Conservation (phyloP, 176 grass and related monocot species). For the Panicum miliaceum region DNA sequence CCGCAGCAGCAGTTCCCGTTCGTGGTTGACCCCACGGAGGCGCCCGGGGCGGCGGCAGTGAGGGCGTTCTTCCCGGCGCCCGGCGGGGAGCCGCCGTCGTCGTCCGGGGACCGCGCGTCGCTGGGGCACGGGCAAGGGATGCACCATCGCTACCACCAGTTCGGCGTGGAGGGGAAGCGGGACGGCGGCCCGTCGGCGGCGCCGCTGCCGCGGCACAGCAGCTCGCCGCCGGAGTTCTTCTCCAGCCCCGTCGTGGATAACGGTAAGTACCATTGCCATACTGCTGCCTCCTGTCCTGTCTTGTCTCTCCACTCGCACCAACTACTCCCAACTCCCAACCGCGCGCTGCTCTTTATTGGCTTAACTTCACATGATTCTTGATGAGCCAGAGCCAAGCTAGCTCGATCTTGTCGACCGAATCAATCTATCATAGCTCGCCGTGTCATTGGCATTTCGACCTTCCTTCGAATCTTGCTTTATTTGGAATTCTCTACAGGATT, state of each 20-base stretch:
- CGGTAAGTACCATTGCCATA: slow-evolving; percentile 35
- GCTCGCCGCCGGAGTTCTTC: slow-evolving; percentile 76
- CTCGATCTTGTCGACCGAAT: neutral
- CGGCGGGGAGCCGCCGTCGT: neutral
- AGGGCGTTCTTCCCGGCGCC: slow-evolving; percentile 37
- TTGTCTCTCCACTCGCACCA: neutral
- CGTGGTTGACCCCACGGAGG: slow-evolving; percentile 36
- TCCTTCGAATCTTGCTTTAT: neutral
- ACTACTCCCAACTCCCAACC: neutral
- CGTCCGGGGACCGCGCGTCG: slow-evolving; percentile 20
- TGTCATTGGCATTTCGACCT: neutral
- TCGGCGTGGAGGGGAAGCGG: slow-evolving; percentile 30
- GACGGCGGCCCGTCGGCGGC: slow-evolving; percentile 7
- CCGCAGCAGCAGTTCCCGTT: slow-evolving; percentile 1
- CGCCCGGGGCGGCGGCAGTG: neutral
- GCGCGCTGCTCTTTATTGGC: neutral
- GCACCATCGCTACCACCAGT: slow-evolving; percentile 39
- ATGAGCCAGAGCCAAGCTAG: too few species aligned
- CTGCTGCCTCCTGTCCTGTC: neutral
- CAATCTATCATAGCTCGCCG: neutral
- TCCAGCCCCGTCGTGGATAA: slow-evolving; percentile 62
- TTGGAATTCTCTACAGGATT: neutral
- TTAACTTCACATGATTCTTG: neutral
- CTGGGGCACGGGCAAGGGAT: neutral
- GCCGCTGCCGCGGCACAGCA: slow-evolving; percentile 54